Conservation (phyloP, 2,329 filamentous ascomycete species). For the Xylariales sp. region DNA sequence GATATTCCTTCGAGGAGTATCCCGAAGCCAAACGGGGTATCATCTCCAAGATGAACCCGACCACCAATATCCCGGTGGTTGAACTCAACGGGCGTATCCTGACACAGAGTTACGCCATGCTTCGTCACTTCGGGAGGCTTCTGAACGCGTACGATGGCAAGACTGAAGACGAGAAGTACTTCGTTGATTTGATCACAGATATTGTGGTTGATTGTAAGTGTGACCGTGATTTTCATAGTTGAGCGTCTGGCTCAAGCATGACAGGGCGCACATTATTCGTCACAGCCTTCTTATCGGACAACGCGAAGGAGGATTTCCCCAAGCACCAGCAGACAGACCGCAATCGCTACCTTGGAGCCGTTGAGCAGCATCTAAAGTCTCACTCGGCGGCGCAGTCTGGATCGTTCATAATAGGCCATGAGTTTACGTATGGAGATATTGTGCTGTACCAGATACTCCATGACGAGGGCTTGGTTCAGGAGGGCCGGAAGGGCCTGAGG, state of each 20-base stretch:
- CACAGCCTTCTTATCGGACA: neutral
- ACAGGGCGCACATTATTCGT: conserved; percentile 4
- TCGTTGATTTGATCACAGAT: conserved; percentile 1
- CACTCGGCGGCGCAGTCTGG: neutral
- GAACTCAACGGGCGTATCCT: neutral
- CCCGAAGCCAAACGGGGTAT: neutral
- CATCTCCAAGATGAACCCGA: neutral
- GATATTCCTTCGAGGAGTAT: neutral
- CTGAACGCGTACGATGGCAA: neutral
- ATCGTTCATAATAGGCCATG: neutral
- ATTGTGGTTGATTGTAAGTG: conserved; percentile 2
- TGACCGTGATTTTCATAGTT: too few species aligned
- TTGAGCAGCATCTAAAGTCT: neutral
- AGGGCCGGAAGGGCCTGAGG: neutral
- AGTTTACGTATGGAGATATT: neutral
- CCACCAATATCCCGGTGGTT: neutral
- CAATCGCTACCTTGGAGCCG: neutral
- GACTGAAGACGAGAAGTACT: conserved; percentile 5
- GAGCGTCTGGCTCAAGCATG: neutral
- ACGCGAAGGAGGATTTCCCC: neutral
- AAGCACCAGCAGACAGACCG: conserved; percentile 3
- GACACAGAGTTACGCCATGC: neutral
- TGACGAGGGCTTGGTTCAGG: neutral
- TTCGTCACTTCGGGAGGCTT: neutral
- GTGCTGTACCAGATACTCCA: neutral